These are phyloP conservation scores for Sarocladium kiliense DNA, from an alignment of 2,329 filamentous ascomycete species.

Conservation along the genomic window DNA sequence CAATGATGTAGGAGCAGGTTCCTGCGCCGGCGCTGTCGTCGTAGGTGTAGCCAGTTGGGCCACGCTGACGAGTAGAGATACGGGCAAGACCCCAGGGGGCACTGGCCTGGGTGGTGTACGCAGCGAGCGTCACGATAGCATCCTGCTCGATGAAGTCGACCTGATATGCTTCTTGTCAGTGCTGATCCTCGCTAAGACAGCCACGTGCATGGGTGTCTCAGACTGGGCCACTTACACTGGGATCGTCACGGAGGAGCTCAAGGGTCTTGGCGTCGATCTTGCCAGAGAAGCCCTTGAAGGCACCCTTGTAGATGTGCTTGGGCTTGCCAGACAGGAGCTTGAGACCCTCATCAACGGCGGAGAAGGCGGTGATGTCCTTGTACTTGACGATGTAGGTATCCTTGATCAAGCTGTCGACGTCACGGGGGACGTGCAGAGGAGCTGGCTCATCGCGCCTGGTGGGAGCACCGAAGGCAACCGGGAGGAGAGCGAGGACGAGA, in stretches of 20 bases:
- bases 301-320: slow-evolving; percentile 24
- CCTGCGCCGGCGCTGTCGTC: slow-evolving; percentile 31
- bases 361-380: slow-evolving; percentile 18
- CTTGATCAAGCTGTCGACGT: slow-evolving; percentile 21
- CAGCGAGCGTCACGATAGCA: slow-evolving; percentile 45
- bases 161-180: slow-evolving; percentile 7
- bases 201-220: no score
- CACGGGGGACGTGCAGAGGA: slow-evolving; percentile 27
- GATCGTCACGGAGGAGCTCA: slow-evolving; percentile 20
- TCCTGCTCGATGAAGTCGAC: slow-evolving; percentile 36
- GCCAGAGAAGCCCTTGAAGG: slow-evolving; percentile 23
- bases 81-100: slow-evolving; percentile 37
- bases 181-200: neutral
- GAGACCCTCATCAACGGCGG: slow-evolving; percentile 21
- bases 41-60: slow-evolving; percentile 27
- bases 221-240: slow-evolving; percentile 16
- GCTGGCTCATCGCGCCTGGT: slow-evolving; percentile 26
- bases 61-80: slow-evolving; percentile 27
- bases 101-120: slow-evolving; percentile 27
- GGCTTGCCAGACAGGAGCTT: slow-evolving; percentile 23
- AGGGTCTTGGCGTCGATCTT: slow-evolving; percentile 19
- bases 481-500: slow-evolving; percentile 27
- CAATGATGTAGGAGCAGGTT: slow-evolving; percentile 39
- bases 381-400: slow-evolving; percentile 34
- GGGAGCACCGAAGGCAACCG: slow-evolving; percentile 25